These are phyloP conservation scores for Leishmania braziliensis DNA, from an alignment of 208 protist genomes.

Conservation along the genomic window DNA sequence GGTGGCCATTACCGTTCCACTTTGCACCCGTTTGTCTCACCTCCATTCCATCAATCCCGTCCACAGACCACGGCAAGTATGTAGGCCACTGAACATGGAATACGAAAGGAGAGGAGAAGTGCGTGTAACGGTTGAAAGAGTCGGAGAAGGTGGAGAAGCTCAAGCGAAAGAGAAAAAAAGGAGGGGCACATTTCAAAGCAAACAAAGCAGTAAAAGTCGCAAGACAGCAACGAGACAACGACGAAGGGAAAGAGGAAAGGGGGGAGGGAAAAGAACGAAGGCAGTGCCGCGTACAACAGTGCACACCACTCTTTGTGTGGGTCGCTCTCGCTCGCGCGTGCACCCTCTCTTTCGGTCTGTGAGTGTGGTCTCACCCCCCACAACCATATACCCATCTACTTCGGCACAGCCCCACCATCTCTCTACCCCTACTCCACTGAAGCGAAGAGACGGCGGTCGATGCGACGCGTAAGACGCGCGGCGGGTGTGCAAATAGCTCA, in stretches of 20 bases:
- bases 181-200: background rate
- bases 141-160: conserved; percentile 4
- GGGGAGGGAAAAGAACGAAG: background rate
- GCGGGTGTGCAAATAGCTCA: too few species aligned
- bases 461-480: too few species aligned
- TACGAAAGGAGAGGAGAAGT: background rate
- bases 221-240: background rate
- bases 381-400: background rate
- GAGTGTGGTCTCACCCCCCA: background rate
- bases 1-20: background rate
- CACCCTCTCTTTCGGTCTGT: background rate
- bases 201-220: background rate
- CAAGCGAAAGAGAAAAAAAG: conserved; percentile 16
- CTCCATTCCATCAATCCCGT: background rate
- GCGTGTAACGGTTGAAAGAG: background rate
- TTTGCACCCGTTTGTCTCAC: background rate
- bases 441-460: background rate
- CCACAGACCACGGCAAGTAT: background rate
- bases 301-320: background rate
- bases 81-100: background rate
- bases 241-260: background rate
- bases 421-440: background rate
- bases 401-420: background rate
- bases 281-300: background rate
- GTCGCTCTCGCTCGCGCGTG: background rate